Evolutionary conservation across 768 basidiomycete genomes (phyloP).

Genomic region (Xanthoconium purpureum): DNA sequence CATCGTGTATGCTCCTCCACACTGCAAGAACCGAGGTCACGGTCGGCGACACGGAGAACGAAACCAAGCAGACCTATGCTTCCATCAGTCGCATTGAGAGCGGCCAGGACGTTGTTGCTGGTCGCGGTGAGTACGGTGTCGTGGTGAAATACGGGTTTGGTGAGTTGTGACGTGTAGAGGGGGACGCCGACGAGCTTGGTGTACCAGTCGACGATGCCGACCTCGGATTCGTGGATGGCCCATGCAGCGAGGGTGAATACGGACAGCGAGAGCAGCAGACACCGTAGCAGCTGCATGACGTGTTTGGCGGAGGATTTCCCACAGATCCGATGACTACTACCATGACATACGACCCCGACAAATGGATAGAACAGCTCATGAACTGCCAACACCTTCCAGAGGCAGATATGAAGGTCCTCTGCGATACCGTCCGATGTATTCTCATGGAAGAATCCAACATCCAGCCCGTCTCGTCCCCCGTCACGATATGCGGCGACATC

Average conservation of each 20-base stretch:
- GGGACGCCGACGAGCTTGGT: slow-evolving; percentile 74
- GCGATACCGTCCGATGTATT: slow-evolving; percentile 83
- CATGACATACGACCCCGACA: slow-evolving; percentile 51
- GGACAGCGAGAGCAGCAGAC: slow-evolving; percentile 17
- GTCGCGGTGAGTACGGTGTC: slow-evolving; percentile 67
- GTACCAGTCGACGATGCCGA: slow-evolving; percentile 87
- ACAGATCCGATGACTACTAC: neutral
- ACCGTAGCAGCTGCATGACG: slow-evolving; percentile 18
- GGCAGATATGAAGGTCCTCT: slow-evolving; percentile 88
- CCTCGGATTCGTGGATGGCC: slow-evolving; percentile 71
- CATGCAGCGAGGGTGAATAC: slow-evolving; percentile 26
- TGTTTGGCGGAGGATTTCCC: neutral
- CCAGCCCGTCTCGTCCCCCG: slow-evolving; percentile 91
- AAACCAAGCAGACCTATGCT: slow-evolving; percentile 52
- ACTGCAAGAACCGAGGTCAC: slow-evolving; percentile 37
- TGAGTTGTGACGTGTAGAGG: slow-evolving; percentile 44
- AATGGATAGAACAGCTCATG: slow-evolving; percentile 88
- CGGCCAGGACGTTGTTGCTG: slow-evolving; percentile 73
- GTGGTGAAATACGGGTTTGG: slow-evolving; percentile 60
- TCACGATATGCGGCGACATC: slow-evolving; percentile 94
- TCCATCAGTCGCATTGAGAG: slow-evolving; percentile 64
- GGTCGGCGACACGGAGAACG: slow-evolving; percentile 2
- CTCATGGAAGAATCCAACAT: slow-evolving; percentile 97
- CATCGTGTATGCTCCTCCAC: slow-evolving; percentile 80
- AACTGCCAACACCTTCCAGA: slow-evolving; percentile 87